phyloP scores from a whole-genome alignment of 176 grass and related monocot genomes.

The Pontederia paniculata region DNA sequence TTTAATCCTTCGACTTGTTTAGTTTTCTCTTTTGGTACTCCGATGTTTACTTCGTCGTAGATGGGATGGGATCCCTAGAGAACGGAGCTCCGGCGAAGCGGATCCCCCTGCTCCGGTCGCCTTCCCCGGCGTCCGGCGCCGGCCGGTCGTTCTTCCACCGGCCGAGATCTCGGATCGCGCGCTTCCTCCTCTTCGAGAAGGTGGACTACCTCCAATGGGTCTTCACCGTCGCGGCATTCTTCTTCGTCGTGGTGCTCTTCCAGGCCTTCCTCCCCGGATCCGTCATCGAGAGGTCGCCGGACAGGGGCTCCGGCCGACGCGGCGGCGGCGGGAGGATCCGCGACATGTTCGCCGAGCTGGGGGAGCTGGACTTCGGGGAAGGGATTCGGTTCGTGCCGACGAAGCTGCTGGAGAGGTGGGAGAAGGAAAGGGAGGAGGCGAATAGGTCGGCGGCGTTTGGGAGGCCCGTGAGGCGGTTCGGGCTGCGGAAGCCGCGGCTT shows the following conservation, averaged over 20 bases:
- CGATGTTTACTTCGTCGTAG: background rate
- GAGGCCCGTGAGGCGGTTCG: slow-evolving; percentile 35
- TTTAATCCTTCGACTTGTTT: no score
- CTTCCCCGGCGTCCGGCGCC: background rate
- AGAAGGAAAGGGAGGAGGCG: slow-evolving; percentile 41
- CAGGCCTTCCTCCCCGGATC: slow-evolving; percentile 53
- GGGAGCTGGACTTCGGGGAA: slow-evolving; percentile 35
- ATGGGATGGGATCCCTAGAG: slow-evolving; percentile 67
- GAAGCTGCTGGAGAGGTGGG: slow-evolving; percentile 66
- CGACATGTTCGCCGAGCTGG: slow-evolving; percentile 1
- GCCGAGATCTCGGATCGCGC: slow-evolving; percentile 62
- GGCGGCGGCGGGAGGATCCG: background rate
- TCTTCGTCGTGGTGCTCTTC: slow-evolving; percentile 69
- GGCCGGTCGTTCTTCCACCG: slow-evolving; percentile 14
- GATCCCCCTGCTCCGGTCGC: slow-evolving; percentile 5
- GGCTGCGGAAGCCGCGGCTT: slow-evolving; percentile 55
- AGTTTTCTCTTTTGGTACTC: background rate
- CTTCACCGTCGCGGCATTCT: slow-evolving; percentile 50
- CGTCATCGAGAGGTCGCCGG: slow-evolving; percentile 22
- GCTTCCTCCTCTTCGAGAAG: slow-evolving; percentile 68
- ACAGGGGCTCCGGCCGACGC: slow-evolving; percentile 8
- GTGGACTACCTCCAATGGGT: slow-evolving; percentile 64
- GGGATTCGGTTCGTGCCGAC: slow-evolving; percentile 51
- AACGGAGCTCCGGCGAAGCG: slow-evolving; percentile 16
- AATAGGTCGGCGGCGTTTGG: slow-evolving; percentile 34